Conservation (phyloP, 192 early-diverging fungal species). For the Linnemannia zychae region DNA sequence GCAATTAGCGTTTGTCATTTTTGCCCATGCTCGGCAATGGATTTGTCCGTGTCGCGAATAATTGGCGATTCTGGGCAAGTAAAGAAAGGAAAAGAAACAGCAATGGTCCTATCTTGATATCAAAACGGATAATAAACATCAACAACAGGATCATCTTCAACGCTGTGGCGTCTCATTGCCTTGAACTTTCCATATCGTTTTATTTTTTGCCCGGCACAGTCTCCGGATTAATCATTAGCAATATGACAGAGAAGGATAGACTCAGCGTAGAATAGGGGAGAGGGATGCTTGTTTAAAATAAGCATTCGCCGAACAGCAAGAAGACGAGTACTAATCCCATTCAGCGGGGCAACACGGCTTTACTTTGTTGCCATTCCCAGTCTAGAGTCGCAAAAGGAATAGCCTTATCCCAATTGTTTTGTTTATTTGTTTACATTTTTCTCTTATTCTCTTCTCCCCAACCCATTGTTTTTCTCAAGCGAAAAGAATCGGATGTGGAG, state of each 20-base stretch:
- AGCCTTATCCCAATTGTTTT: not conserved
- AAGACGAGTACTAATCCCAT: not conserved
- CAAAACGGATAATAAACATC: too few species aligned
- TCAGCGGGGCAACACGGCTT: too few species aligned
- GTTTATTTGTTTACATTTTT: constrained; percentile 2
- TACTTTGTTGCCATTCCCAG: too few species aligned
- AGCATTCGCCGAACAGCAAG: not conserved
- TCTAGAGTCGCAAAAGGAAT: not conserved
- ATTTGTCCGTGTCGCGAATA: too few species aligned
- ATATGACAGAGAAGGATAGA: not conserved
- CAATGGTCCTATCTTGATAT: too few species aligned
- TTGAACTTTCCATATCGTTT: too few species aligned
- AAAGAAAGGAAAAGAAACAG: too few species aligned
- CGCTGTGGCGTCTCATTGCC: not conserved
- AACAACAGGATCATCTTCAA: not conserved
- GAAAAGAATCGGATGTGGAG: not conserved
- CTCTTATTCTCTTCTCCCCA: not conserved
- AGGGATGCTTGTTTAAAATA: not conserved
- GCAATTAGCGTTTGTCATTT: too few species aligned
- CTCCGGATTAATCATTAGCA: not conserved
- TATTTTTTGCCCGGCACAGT: not conserved
- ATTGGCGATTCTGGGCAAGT: too few species aligned
- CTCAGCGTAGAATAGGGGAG: not conserved
- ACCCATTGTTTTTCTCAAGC: constrained; percentile 2
- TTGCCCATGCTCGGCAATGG: too few species aligned